phyloP scores from a whole-genome alignment of 148 eudicot species.

The Amaranthus hypochondriacus region DNA sequence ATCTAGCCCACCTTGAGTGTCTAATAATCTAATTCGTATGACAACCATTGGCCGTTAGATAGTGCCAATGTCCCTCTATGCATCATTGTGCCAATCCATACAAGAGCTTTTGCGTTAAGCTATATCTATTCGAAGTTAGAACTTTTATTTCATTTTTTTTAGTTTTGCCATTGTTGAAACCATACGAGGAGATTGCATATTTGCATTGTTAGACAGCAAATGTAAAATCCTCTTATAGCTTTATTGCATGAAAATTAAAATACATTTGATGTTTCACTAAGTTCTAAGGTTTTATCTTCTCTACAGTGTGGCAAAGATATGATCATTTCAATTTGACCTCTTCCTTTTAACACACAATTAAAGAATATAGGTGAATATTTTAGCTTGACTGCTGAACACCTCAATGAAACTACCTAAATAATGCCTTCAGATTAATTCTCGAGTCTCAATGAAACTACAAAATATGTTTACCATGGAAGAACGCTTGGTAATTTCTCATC shows the following conservation, averaged over 20 bases:
- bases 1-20: slow-evolving; percentile 1
- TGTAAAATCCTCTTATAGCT: background rate
- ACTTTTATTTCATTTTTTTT: background rate
- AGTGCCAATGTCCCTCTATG: background rate
- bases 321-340: background rate
- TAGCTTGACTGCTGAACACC: background rate
- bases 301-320: background rate
- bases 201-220: background rate
- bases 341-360: background rate
- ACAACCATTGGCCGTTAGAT: background rate
- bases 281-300: background rate
- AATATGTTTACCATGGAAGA: too few species aligned
- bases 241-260: background rate
- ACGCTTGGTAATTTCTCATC: too few species aligned
- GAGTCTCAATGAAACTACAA: too few species aligned
- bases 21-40: background rate
- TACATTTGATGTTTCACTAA: background rate
- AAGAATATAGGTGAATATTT: background rate
- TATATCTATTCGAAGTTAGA: background rate
- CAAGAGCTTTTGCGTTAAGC: background rate
- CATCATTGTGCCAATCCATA: background rate
- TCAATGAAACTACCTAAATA: background rate
- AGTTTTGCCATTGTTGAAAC: background rate
- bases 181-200: background rate
- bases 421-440: background rate